Conservation (phyloP, 441 rosid genomes). For the Pelargonium myrrhifolium region DNA sequence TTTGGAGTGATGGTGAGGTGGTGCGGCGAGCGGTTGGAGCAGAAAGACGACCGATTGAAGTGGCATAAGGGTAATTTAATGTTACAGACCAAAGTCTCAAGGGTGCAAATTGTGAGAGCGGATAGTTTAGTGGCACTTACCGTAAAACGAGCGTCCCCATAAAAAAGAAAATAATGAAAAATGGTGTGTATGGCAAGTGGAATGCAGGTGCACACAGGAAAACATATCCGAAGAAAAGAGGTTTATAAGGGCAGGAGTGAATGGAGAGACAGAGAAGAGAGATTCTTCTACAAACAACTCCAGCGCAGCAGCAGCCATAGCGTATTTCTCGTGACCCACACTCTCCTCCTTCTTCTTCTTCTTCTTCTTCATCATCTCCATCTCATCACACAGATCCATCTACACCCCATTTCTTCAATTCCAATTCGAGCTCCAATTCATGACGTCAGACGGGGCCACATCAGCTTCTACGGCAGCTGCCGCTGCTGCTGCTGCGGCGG, state of each 20-base stretch:
- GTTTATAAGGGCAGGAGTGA: not conserved
- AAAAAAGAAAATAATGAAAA: too few relatives aligned
- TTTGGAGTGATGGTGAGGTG: too few relatives aligned
- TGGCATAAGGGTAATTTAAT: too few relatives aligned
- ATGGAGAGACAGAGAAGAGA: constrained; percentile 11
- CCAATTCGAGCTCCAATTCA: constrained; percentile 18
- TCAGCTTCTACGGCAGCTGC: constrained; percentile 16
- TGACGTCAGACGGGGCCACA: constrained; percentile 92
- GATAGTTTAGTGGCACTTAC: too few relatives aligned
- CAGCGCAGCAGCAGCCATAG: constrained; percentile 43
- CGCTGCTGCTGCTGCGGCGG: constrained; percentile 14
- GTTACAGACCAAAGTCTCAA: too few relatives aligned
- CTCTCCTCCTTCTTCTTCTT: constrained; percentile 17
- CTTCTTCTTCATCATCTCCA: constrained; percentile 15
- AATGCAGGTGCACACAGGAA: not conserved
- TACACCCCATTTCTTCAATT: not conserved
- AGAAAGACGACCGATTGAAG: too few relatives aligned
- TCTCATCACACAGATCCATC: not conserved
- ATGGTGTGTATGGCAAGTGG: not conserved
- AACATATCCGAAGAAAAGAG: not conserved
- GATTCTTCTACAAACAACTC: constrained; percentile 29
- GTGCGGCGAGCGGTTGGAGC: too few relatives aligned
- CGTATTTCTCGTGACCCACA: constrained; percentile 56
- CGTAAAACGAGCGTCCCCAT: too few relatives aligned
- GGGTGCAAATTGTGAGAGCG: too few relatives aligned